A percentile compares a stretch with the other conserved stretches of the same genome.
Conservation (phyloP, 2,329 filamentous ascomycete species). For the Trichoderma harzianum region DNA sequence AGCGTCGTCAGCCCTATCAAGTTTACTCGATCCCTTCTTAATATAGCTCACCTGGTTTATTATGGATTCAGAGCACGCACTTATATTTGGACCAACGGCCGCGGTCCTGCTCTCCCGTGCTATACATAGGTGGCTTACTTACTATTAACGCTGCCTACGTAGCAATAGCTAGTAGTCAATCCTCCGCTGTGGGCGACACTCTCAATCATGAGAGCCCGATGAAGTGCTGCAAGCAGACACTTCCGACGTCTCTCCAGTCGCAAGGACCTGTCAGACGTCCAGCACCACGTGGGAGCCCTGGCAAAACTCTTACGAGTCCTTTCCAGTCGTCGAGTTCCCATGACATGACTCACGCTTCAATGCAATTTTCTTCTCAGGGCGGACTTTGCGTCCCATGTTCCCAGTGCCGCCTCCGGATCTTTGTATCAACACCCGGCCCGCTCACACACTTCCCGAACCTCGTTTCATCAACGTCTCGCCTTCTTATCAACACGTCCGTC, state of each 20-base stretch:
- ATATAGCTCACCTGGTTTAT: background rate
- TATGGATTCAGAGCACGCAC: background rate
- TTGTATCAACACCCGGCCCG: background rate
- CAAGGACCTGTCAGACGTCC: background rate
- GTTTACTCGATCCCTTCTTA: background rate
- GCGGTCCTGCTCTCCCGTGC: background rate
- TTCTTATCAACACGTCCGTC: background rate
- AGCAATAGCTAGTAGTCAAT: too few relatives aligned
- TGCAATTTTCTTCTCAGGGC: background rate
- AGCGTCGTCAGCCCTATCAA: slow-evolving; percentile 6
- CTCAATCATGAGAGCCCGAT: background rate
- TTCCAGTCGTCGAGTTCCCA: background rate
- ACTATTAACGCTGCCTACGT: background rate
- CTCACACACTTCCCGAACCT: background rate
- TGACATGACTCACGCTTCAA: background rate
- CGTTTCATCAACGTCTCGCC: slow-evolving; percentile 14
- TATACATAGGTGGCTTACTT: background rate
- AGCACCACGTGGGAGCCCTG: background rate
- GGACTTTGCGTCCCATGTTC: background rate
- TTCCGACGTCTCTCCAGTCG: background rate
- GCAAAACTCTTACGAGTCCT: background rate
- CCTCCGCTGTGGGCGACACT: background rate
- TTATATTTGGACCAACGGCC: slow-evolving; percentile 4
- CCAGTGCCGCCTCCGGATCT: background rate
- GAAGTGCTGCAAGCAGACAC: background rate